A percentile compares a stretch with the other conserved stretches of the same genome.
These are phyloP conservation scores for Russula earlei DNA, from an alignment of 768 basidiomycete species.

Conservation along the genomic window DNA sequence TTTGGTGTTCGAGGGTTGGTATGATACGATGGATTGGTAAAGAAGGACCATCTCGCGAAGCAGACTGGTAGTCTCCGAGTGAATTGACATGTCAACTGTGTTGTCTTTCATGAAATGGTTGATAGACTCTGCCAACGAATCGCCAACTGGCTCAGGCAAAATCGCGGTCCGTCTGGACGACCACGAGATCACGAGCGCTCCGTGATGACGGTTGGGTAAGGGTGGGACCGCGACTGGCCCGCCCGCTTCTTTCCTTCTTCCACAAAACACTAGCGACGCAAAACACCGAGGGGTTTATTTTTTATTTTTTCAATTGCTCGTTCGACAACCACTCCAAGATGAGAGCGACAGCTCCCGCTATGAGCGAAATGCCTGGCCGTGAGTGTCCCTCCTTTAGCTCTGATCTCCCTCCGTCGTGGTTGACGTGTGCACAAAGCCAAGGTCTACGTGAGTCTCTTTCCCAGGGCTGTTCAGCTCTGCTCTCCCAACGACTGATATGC, in stretches of 20 bases:
- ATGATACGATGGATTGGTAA: conserved; percentile 23
- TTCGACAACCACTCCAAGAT: conserved; percentile 4
- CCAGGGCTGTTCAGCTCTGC: not conserved
- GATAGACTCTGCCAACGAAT: no score
- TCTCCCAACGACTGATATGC: not conserved
- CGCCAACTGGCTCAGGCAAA: no score
- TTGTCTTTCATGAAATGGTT: no score
- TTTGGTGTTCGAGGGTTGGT: conserved; percentile 19
- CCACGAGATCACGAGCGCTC: conserved; percentile 6
- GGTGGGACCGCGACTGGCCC: no score
- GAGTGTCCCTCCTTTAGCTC: conserved; percentile 27
- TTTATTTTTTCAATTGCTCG: not conserved
- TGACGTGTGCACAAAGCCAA: conserved; percentile 40
- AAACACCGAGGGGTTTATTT: conserved; percentile 5
- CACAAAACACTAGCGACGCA: not conserved
- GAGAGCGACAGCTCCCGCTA: conserved; percentile 33
- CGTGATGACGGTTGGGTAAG: no score
- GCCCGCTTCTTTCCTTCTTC: conserved; percentile 12
- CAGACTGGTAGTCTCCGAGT: conserved; percentile 23
- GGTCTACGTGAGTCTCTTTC: conserved; percentile 52
- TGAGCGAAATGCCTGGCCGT: conserved; percentile 76
- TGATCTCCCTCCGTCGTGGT: not conserved
- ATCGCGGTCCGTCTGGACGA: no score
- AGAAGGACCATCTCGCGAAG: conserved; percentile 24
- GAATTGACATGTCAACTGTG: conserved; percentile 11